phyloP scores from a whole-genome alignment of 2,329 filamentous ascomycete species.

The Stagonosporopsis rhizophila region DNA sequence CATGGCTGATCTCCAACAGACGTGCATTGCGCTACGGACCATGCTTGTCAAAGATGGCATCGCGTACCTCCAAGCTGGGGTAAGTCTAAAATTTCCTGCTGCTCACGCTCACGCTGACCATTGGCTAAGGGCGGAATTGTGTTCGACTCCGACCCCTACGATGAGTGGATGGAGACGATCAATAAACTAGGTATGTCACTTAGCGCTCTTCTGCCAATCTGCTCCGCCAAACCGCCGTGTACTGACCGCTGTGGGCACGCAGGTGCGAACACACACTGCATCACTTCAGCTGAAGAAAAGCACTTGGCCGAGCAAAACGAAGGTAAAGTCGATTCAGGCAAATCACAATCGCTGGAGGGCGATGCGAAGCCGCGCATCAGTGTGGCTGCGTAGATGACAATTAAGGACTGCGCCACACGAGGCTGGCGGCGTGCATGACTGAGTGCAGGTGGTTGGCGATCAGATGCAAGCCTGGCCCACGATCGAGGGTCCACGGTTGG shows the following conservation, averaged over 20 bases:
- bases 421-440: slow-evolving; percentile 14
- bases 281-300: slow-evolving; percentile 80
- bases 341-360: slow-evolving; percentile 17
- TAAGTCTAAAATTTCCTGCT: slow-evolving; percentile 61
- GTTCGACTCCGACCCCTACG: slow-evolving; percentile 80
- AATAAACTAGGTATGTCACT: slow-evolving; percentile 77
- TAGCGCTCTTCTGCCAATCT: slow-evolving; percentile 4
- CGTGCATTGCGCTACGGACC: slow-evolving; percentile 78
- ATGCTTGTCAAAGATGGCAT: slow-evolving; percentile 94
- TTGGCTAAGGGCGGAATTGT: slow-evolving; percentile 45
- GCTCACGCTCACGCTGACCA: slow-evolving; percentile 27
- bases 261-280: slow-evolving; percentile 82
- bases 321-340: slow-evolving; percentile 20
- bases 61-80: slow-evolving; percentile 84
- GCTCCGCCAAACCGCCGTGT: slow-evolving; percentile 3
- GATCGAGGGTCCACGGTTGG: slow-evolving; percentile 5
- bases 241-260: slow-evolving; percentile 30
- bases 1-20: slow-evolving; percentile 44
- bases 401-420: slow-evolving; percentile 30
- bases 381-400: slow-evolving; percentile 35
- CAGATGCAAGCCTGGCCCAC: slow-evolving; percentile 10
- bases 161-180: slow-evolving; percentile 95
- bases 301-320: slow-evolving; percentile 60
- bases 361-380: slow-evolving; percentile 35
- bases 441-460: slow-evolving; percentile 9